Base-by-base conservation (phyloP, 495 filamentous ascomycete genomes). In the Aspergillus indologenus region DNA sequence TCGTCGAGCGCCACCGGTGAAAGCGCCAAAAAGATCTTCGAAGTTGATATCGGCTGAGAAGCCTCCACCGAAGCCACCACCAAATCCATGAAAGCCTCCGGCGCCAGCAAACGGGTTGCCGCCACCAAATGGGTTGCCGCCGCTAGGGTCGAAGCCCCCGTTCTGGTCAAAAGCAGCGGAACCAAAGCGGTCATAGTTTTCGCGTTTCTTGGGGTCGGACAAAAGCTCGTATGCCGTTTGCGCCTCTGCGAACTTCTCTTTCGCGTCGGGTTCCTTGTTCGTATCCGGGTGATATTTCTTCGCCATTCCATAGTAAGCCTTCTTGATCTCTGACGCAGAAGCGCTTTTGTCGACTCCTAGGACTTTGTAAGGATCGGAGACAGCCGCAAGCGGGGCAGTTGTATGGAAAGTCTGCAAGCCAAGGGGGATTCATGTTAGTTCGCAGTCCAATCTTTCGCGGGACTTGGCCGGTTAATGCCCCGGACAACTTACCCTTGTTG, bases 201-300 rank as follows among this genome's bases (percentile, higher is more conserved):
- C 87, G 65, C 87, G 87, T 81, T 97, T 98, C 73, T 94, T 85
- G 11, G 92, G 79, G 69, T 98, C 92, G 34, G 89, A 92, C 4
- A 98, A 81, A 40, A 97, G 75, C 70, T 98, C 94, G 69, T 98
- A 98, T 2, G 94, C 90, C 1, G 87, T 79, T 70, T 97, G 94
- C 54, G 94, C 89, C 61, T 96, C 94, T 46, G 86, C 79, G 68
- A 98, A 98, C 66, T 89, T 93, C 54, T 98, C 94, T 71, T 97
- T 97, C 29, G 94, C 93, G 7, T 76, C 78, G 8, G 91, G 68
- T 53, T 96, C 94, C 74, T 97, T 98, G 78, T 96, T 98, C 42
- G 94, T 96, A 72, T 98, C 94, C 8, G 94, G 94, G 66, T 98
- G 94, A 69, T 86, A 98, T 69, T 97, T 98, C 75, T 98, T 98